Base-by-base conservation (phyloP, 2,329 filamentous ascomycete genomes). In the Cryphonectria carpinicola region DNA sequence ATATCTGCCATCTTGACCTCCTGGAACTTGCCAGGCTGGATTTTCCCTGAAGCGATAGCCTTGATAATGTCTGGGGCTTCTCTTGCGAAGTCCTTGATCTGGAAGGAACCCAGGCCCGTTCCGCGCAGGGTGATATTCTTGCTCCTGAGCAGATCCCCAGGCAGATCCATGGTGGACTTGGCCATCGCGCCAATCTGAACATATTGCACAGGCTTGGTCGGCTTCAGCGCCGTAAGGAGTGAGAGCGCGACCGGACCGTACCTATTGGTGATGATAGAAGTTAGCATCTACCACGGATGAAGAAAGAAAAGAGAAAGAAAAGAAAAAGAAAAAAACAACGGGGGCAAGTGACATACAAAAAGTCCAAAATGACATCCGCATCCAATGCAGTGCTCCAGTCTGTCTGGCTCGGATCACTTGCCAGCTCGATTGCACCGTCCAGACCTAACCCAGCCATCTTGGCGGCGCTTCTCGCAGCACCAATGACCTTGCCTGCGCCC, bases 311-410 rank as follows among this genome's bases (percentile, higher is more conserved):
- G n/a, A 37, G 35, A 28, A 28, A 28, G 2, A 7, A 37, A 37
- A 11, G 7, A 39, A 39, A 39, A 7, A 37, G 10, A 39, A 2
- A 39, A 39, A 39, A 39, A 1, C 37, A 39, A 39, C 8, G 10
- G 2, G 22, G 13, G 22, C 52, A 17, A n/a, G 52, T n/a, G 7
- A 43, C 32, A 43, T 43, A 35, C 10, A 90, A 78, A 74, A 88
- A 90, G 74, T 90, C 87, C 1, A 90, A 78, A 4, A 89, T 81
- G 3, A 89, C 81, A 72, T 89, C 86, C 43, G 84, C 83, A 49
- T 83, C 82, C 0, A 84, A 78, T 11, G 77, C 76, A 2, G 81
- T 81, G 72, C 85, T 60, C 54, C 54, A 87, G 72, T 89, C 86
- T 0, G 82, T 83, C 1, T 81, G 81, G 52, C 84, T 79, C 3